Conservation (phyloP, 352 stramenopile genomes). For the Aphanomyces invadans region DNA sequence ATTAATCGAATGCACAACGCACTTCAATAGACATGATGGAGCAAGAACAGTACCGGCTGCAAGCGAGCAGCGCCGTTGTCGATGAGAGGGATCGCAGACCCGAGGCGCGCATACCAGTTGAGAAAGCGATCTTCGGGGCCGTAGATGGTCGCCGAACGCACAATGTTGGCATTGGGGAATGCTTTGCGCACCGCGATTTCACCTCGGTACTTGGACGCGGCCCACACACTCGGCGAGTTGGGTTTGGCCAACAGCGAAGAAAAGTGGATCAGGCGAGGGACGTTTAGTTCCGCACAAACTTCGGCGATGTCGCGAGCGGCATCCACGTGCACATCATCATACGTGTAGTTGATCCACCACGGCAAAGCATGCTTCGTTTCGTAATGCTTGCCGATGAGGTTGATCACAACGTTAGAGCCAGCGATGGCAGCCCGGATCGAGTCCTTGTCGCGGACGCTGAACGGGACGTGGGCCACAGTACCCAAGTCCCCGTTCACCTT, state of each 20-base stretch:
- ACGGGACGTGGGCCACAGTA: conserved; percentile 71
- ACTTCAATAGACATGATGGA: too few relatives aligned
- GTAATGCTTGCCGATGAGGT: conserved; percentile 97
- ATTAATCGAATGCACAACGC: background rate
- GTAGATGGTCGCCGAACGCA: conserved; percentile 92
- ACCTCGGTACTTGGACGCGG: conserved; percentile 78
- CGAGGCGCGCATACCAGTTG: conserved; percentile 83
- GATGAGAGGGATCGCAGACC: conserved; percentile 84
- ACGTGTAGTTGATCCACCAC: conserved; percentile 93
- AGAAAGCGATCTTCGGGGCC: conserved; percentile 93
- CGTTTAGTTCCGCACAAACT: conserved; percentile 64
- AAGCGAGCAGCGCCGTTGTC: conserved; percentile 89
- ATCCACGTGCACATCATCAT: conserved; percentile 93
- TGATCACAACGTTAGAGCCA: conserved; percentile 94
- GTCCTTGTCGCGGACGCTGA: conserved; percentile 86
- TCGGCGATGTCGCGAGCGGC: conserved; percentile 81
- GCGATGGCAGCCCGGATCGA: conserved; percentile 88
- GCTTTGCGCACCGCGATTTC: conserved; percentile 83
- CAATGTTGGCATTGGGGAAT: conserved; percentile 94
- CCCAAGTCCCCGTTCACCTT: conserved; percentile 92
- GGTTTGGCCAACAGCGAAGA: conserved; percentile 72
- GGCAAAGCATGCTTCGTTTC: conserved; percentile 92
- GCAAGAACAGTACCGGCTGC: conserved; percentile 72
- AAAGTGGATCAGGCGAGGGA: conserved; percentile 74
- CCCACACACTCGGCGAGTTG: conserved; percentile 77